phyloP scores from a whole-genome alignment of 495 filamentous ascomycete genomes.

The Penicillium nucicola region DNA sequence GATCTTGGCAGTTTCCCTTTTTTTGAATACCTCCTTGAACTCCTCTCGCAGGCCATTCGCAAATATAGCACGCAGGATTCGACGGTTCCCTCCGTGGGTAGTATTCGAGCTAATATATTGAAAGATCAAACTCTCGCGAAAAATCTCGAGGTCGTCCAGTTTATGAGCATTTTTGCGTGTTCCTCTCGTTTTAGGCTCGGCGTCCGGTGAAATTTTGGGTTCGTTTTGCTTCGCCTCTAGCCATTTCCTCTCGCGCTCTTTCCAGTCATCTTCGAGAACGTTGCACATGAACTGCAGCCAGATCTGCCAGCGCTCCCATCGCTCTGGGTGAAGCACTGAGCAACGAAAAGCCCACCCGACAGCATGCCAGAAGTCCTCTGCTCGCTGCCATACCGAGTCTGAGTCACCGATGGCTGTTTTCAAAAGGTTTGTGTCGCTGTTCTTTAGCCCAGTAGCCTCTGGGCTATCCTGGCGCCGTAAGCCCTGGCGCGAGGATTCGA shows the following conservation, averaged over 20 bases:
- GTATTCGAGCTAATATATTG: conserved; percentile 45
- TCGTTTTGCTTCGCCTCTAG: conserved; percentile 4
- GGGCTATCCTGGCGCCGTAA: conserved; percentile 23
- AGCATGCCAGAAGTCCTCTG: conserved; percentile 83
- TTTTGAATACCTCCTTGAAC: conserved; percentile 58
- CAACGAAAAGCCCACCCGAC: conserved; percentile 96
- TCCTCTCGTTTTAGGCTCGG: not conserved
- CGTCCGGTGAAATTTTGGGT: conserved; percentile 9
- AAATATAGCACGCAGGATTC: conserved; percentile 62
- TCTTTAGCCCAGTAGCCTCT: conserved; percentile 3
- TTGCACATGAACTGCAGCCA: conserved; percentile 82
- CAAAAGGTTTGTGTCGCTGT: conserved; percentile 39
- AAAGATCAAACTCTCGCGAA: conserved; percentile 53
- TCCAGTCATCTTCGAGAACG: conserved; percentile 72
- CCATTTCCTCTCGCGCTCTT: conserved; percentile 42
- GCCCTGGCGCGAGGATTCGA: conserved; percentile 33
- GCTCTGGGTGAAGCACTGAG: conserved; percentile 60
- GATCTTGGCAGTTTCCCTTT: conserved; percentile 44
- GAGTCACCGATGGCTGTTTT: conserved; percentile 55
- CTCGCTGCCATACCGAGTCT: conserved; percentile 68
- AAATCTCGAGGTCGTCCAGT: conserved; percentile 29
- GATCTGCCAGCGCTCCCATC: conserved; percentile 80
- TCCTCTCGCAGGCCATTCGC: conserved; percentile 56
- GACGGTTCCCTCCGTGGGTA: conserved; percentile 40
- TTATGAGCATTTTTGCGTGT: not conserved